Conservation (phyloP, 805 yeast genomes). For the Nakazawaea ernobii region DNA sequence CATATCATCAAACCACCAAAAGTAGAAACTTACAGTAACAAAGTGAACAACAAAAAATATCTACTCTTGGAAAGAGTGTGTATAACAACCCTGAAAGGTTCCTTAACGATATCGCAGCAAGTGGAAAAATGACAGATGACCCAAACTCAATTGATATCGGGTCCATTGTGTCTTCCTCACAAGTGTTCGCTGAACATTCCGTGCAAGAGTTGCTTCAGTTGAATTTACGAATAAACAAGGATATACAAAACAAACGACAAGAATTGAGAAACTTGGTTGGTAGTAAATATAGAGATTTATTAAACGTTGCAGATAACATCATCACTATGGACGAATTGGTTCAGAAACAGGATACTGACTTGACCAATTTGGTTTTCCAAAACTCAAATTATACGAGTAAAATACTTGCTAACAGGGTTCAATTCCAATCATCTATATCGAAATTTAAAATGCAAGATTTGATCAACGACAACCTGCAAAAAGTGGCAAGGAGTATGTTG, state of each 20-base stretch:
- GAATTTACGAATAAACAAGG: constrained; percentile 16
- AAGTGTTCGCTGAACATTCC: constrained; percentile 22
- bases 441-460: constrained; percentile 4
- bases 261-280: constrained; percentile 27
- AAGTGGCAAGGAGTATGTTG: constrained; percentile 20
- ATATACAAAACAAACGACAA: constrained; percentile 17
- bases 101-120: no score
- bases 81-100: neutral
- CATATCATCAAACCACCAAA: neutral
- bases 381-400: constrained; percentile 22
- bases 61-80: neutral
- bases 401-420: constrained; percentile 15
- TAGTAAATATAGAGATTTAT: constrained; percentile 27
- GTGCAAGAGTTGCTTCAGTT: constrained; percentile 22
- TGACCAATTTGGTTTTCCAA: constrained; percentile 22
- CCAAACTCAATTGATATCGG: neutral
- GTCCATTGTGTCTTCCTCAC: constrained; percentile 13
- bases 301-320: constrained; percentile 31
- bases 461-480: constrained; percentile 14
- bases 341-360: constrained; percentile 17
- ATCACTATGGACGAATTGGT: constrained; percentile 26
- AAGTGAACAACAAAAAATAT: neutral
- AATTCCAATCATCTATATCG: constrained; percentile 14
- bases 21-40: neutral
- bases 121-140: neutral